A percentile compares a stretch with the other conserved stretches of the same genome.
These are phyloP conservation scores for Houttuynia cordata DNA, from an alignment of 164 flowering plant species.

Conservation along the genomic window DNA sequence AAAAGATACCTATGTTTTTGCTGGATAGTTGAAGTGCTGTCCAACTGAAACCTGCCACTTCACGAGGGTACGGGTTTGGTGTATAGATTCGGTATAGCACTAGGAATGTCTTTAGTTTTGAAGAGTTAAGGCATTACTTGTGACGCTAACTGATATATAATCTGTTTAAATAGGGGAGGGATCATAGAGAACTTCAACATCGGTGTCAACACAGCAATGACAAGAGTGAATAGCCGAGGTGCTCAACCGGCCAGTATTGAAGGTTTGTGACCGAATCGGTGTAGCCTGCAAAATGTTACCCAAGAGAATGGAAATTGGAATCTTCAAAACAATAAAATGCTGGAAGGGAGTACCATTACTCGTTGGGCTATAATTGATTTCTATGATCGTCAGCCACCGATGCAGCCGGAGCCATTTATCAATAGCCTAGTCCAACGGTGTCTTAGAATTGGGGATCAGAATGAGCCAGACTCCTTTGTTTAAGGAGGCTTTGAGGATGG, in stretches of 20 bases:
- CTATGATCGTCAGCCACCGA: not conserved
- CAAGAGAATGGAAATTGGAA: slow-evolving; percentile 66
- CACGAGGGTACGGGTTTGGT: too few species aligned
- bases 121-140: too few species aligned
- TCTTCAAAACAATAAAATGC: slow-evolving; percentile 28
- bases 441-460: slow-evolving; percentile 23
- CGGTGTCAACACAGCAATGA: slow-evolving; percentile 33
- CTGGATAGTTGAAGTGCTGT: too few species aligned
- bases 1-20: too few species aligned
- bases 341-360: slow-evolving; percentile 34
- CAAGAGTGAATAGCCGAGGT: slow-evolving; percentile 46
- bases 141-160: not conserved
- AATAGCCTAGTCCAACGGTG: slow-evolving; percentile 20
- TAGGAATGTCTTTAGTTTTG: too few species aligned
- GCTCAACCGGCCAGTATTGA: slow-evolving; percentile 44
- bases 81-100: too few species aligned
- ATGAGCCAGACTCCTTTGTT: slow-evolving; percentile 25
- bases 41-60: too few species aligned
- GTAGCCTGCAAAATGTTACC: slow-evolving; percentile 6
- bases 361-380: slow-evolving; percentile 58
- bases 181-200: slow-evolving; percentile 33
- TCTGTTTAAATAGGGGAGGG: slow-evolving; percentile 20
- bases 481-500: slow-evolving; percentile 16
- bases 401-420: slow-evolving; percentile 16
- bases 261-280: slow-evolving; percentile 23